Percentiles rank a stretch among this genome's conserved stretches.
phyloP scores from a whole-genome alignment of 495 filamentous ascomycete species.

The Penicillium daleae region DNA sequence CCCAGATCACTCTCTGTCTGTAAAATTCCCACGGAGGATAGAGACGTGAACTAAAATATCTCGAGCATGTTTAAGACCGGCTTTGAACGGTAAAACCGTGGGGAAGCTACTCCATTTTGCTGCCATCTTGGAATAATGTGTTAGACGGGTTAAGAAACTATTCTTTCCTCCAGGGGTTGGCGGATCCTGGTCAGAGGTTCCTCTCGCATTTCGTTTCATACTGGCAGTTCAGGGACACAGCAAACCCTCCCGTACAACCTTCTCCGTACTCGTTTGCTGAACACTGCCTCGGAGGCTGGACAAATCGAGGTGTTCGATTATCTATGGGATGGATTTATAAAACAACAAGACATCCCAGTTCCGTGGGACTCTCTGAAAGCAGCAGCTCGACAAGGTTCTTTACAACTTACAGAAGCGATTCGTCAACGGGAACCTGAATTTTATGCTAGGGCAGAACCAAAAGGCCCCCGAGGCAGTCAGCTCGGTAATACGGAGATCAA shows the following conservation, averaged over 20 bases:
- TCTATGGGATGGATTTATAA: not conserved
- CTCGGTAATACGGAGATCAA: not conserved
- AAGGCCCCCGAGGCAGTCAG: not conserved
- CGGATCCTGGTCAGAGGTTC: no score
- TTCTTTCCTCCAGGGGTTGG: no score
- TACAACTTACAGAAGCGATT: not conserved
- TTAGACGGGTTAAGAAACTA: no score
- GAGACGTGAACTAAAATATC: no score
- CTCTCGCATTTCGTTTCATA: not conserved
- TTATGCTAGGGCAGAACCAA: not conserved
- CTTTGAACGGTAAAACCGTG: no score
- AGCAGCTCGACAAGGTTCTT: not conserved
- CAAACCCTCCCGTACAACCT: not conserved
- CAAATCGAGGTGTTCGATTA: not conserved
- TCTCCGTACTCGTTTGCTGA: not conserved
- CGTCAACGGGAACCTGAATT: not conserved
- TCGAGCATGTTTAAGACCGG: no score
- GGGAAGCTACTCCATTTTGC: no score
- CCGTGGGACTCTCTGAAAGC: not conserved
- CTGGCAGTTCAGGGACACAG: not conserved
- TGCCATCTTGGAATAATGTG: no score
- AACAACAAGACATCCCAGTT: not conserved
- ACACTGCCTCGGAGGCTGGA: not conserved
- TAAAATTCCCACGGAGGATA: no score
- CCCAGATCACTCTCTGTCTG: no score